Percentiles rank a stretch among this genome's conserved stretches.
phyloP scores from a whole-genome alignment of 768 basidiomycete species.

The Trametes gibbosa region DNA sequence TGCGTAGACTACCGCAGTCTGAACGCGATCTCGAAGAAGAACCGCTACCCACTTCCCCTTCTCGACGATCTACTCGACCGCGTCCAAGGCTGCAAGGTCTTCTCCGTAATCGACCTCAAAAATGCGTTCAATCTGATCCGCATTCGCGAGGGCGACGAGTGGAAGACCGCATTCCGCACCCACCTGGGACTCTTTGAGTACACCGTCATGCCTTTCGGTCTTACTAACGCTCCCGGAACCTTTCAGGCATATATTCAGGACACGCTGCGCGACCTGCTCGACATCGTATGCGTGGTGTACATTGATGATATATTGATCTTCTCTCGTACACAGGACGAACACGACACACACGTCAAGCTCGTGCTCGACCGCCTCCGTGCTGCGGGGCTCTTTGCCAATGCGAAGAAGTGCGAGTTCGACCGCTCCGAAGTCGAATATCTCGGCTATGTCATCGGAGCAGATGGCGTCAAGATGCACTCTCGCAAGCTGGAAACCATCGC shows the following conservation, averaged over 20 bases:
- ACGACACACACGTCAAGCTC: constrained; percentile 13
- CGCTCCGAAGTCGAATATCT: constrained; percentile 38
- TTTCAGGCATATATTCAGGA: constrained; percentile 20
- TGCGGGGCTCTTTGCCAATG: constrained; percentile 30
- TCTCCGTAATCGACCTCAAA: constrained; percentile 39
- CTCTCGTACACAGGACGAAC: constrained; percentile 20
- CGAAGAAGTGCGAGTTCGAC: constrained; percentile 38
- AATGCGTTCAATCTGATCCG: constrained; percentile 42
- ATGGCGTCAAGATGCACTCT: constrained; percentile 37
- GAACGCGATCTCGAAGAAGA: constrained; percentile 35
- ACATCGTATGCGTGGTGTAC: constrained; percentile 25
- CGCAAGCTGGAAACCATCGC: constrained; percentile 37
- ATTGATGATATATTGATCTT: constrained; percentile 24
- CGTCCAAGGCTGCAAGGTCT: constrained; percentile 23
- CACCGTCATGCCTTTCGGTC: constrained; percentile 34
- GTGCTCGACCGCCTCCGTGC: constrained; percentile 30
- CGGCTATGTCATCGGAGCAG: constrained; percentile 35
- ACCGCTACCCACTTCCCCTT: constrained; percentile 34
- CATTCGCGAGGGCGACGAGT: constrained; percentile 34
- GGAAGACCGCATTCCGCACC: constrained; percentile 40
- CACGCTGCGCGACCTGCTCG: constrained; percentile 12
- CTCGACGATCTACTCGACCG: constrained; percentile 31
- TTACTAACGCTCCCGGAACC: constrained; percentile 18
- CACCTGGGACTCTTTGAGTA: constrained; percentile 37
- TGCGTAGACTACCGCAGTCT: constrained; percentile 28